Evolutionary conservation across 2,329 filamentous ascomycete species (phyloP), one percentile per base, ranked within the genome.

Genomic region (Fusarium guadeloupense): DNA sequence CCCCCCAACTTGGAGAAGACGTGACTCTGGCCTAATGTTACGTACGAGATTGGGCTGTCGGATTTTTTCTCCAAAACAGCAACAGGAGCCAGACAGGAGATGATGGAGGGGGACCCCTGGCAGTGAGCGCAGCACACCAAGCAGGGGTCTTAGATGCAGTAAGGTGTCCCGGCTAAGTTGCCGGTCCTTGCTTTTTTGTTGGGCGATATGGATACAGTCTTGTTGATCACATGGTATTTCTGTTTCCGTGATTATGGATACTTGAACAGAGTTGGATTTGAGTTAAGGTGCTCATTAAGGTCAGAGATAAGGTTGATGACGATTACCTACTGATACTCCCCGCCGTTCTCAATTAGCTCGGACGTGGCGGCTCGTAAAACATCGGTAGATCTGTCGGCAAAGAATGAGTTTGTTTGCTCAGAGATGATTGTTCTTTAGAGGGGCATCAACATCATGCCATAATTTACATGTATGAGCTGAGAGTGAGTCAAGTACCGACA

Each of bases 401-500:
- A 39, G 19, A 25, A 37, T 26, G 31, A 31, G 10, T 44, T 14
- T 14, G 26, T 9, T 14, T 14, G 6, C 14, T 13, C 26, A 25
- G 23, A 25, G 23, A 25, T 25, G n/a, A n/a, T n/a, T n/a, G n/a
- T n/a, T n/a, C n/a, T n/a, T n/a, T n/a, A n/a, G n/a, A n/a, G n/a
- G n/a, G n/a, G n/a, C n/a, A n/a, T 48, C 43, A 42, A 37, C 21
- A 60, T 64, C 42, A 53, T 60, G 55, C 55, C 59, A 59, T 41
- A 4, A 13, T 20, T 21, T 54, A 39, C 37, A 33, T 44, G 30
- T 30, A 51, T 61, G 49, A 42, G 13, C 49, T 61, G 60, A 63
- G 40, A 17, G 61, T 61, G 60, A 49, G 45, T 64, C 55, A 62
- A 58, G 56, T 64, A 54, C 60, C 43, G 45, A 55, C 45, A 42